A percentile compares a stretch with the other conserved stretches of the same genome.
phyloP scores from a whole-genome alignment of 306 rosid species.

The Quercus bicolor region DNA sequence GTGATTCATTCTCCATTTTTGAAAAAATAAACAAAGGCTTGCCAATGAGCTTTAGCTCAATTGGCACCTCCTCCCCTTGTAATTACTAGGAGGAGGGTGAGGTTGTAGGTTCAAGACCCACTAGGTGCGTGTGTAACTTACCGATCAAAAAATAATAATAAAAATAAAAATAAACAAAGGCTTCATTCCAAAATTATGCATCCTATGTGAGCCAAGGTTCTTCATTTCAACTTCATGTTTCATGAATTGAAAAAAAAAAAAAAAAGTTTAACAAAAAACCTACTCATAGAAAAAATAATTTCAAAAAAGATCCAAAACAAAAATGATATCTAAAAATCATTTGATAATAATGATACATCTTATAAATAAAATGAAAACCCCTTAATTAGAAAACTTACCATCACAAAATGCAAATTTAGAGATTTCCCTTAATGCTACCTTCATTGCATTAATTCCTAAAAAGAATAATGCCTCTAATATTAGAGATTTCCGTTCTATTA shows the following conservation, averaged over 20 bases:
- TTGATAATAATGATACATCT: neutral
- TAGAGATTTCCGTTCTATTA: too few species aligned
- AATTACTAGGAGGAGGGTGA: too few species aligned
- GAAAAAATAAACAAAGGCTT: neutral
- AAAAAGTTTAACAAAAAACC: neutral
- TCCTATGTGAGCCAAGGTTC: neutral
- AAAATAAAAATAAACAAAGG: neutral
- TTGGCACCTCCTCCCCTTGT: too few species aligned
- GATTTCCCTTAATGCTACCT: too few species aligned
- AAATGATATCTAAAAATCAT: neutral
- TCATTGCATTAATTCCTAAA: too few species aligned
- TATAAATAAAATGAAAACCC: neutral
- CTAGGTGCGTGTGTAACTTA: too few species aligned
- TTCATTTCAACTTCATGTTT: neutral
- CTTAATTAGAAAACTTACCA: neutral
- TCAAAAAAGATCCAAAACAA: neutral
- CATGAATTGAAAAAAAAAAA: neutral
- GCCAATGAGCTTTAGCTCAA: too few species aligned
- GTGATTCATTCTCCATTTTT: neutral
- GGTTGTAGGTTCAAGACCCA: too few species aligned
- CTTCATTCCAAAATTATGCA: neutral
- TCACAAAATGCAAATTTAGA: neutral
- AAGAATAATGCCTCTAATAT: too few species aligned
- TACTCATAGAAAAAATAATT: too few species aligned
- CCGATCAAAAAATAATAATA: neutral